Evolutionary conservation across 768 basidiomycete species (phyloP).

Genomic region (Leccinum incarnatum): DNA sequence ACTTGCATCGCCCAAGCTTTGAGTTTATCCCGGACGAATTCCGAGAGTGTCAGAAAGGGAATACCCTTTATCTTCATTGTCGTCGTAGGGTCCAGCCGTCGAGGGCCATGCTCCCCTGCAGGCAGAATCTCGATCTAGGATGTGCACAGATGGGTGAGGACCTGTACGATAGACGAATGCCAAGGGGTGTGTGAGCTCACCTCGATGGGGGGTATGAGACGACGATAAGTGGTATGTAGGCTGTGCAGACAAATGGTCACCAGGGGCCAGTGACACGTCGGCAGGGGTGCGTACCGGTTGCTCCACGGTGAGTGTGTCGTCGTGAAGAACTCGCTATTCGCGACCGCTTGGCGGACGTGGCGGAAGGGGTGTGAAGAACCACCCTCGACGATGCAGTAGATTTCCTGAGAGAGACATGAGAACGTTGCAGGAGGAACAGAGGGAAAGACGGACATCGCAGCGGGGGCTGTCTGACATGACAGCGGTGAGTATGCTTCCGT

Average conservation of each 20-base stretch:
- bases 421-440: neutral
- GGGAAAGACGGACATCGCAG: slow-evolving; percentile 53
- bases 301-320: slow-evolving; percentile 81
- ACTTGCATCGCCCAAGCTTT: slow-evolving; percentile 79
- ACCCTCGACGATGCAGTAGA: slow-evolving; percentile 80
- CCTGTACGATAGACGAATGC: neutral
- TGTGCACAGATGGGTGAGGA: slow-evolving; percentile 3
- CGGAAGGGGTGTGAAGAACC: slow-evolving; percentile 74
- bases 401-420: slow-evolving; percentile 54
- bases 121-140: slow-evolving; percentile 77
- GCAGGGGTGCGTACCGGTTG: slow-evolving; percentile 54
- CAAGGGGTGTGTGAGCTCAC: slow-evolving; percentile 35
- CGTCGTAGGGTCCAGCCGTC: slow-evolving; percentile 63
- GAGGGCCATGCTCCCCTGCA: slow-evolving; percentile 79
- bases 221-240: slow-evolving; percentile 72
- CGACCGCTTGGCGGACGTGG: slow-evolving; percentile 72
- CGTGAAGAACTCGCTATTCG: slow-evolving; percentile 61
- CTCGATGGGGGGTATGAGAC: slow-evolving; percentile 74
- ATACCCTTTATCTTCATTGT: slow-evolving; percentile 67
- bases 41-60: slow-evolving; percentile 81
- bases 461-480: slow-evolving; percentile 63
- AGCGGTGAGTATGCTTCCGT: slow-evolving; percentile 72
- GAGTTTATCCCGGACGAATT: slow-evolving; percentile 83
- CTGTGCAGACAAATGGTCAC: slow-evolving; percentile 36
- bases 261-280: neutral